phyloP scores from a whole-genome alignment of 345 rosid genomes.

The Camelina sativa region DNA sequence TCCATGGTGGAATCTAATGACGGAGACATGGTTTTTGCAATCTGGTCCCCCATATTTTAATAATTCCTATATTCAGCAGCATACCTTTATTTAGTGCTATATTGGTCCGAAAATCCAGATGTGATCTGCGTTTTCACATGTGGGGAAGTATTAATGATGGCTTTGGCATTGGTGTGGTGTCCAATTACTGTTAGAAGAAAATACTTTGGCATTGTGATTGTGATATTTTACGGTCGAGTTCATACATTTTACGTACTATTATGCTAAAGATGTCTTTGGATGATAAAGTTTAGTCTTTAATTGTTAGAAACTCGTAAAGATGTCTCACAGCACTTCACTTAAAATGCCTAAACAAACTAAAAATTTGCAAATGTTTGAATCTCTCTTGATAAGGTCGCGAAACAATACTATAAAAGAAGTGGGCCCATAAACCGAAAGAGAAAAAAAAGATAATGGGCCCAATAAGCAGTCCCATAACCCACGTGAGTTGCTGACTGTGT shows the following conservation, averaged over 20 bases:
- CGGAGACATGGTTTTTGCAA: slow-evolving; percentile 30
- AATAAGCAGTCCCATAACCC: slow-evolving; percentile 37
- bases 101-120: neutral
- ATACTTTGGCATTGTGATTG: neutral
- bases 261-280: neutral
- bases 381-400: neutral
- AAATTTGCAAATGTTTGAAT: no score
- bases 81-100: neutral
- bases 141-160: neutral
- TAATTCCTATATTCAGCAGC: neutral
- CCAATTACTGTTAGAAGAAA: no score
- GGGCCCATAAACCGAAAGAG: slow-evolving; percentile 33
- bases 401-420: neutral
- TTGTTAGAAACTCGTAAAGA: no score
- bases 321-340: no score
- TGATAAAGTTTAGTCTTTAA: no score
- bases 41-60: slow-evolving; percentile 11
- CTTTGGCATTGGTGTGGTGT: neutral
- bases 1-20: slow-evolving; percentile 40
- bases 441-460: slow-evolving; percentile 31
- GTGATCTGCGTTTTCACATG: neutral
- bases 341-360: no score
- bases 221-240: neutral
- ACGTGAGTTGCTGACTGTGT: slow-evolving; percentile 51
- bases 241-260: neutral